A percentile compares a stretch with the other conserved stretches of the same genome.
phyloP scores from a whole-genome alignment of 106 monocot species.

The Cymbidium sinense region DNA sequence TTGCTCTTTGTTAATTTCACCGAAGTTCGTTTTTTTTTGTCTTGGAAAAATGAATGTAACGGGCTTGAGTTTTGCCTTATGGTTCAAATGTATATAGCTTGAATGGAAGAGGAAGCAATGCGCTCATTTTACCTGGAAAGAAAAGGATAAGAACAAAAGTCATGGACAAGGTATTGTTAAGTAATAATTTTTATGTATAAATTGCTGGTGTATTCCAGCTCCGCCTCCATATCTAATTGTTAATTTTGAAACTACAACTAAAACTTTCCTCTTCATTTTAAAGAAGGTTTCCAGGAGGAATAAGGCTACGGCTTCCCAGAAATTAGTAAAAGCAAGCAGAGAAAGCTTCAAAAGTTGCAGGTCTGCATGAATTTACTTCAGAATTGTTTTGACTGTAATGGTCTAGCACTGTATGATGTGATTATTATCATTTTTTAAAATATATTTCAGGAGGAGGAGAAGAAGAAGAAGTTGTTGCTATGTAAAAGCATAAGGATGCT shows the following conservation, averaged over 20 bases:
- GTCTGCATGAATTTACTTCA: conserved; percentile 15
- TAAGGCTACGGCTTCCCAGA: conserved; percentile 16
- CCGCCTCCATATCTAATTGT: not conserved
- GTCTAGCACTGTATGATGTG: not conserved
- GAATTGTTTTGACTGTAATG: not conserved
- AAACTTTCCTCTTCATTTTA: not conserved
- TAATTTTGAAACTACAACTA: not conserved
- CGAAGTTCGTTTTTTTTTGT: not conserved
- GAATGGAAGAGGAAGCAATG: conserved; percentile 47
- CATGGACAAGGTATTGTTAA: conserved; percentile 32
- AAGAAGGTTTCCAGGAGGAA: conserved; percentile 27
- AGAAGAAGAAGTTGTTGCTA: conserved; percentile 49
- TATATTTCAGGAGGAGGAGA: conserved; percentile 54
- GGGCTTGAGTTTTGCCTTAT: not conserved
- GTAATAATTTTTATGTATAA: not conserved
- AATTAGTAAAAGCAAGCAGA: conserved; percentile 74
- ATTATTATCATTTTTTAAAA: not conserved
- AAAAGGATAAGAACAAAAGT: conserved; percentile 43
- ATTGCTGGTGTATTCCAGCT: not conserved
- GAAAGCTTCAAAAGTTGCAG: conserved; percentile 67
- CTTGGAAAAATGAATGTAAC: not conserved
- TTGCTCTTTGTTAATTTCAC: not conserved
- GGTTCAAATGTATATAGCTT: conserved; percentile 25
- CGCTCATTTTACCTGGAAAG: conserved; percentile 43
- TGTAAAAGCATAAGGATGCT: conserved; percentile 55